Conservation (phyloP, 2,329 filamentous ascomycete species). For the Cercospora sp. region DNA sequence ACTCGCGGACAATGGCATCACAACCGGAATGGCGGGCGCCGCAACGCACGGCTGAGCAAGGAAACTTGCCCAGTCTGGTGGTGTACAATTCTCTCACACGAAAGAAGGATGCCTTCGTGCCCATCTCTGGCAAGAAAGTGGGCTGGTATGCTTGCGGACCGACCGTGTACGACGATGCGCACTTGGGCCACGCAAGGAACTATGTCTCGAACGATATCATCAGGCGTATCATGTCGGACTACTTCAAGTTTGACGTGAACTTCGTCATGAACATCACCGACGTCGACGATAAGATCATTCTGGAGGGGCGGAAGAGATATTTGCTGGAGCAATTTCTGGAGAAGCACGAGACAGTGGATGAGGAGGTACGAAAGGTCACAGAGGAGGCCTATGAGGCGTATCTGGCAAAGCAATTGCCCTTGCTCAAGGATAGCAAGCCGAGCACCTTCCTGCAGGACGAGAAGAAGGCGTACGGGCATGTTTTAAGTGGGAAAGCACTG, state of each 20-base stretch:
- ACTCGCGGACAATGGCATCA: slow-evolving; percentile 14
- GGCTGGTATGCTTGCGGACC: slow-evolving; percentile 90
- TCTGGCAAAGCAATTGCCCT: slow-evolving; percentile 66
- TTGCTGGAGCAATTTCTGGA: slow-evolving; percentile 69
- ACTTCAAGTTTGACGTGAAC: slow-evolving; percentile 77
- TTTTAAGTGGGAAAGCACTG: slow-evolving; percentile 57
- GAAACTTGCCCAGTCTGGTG: slow-evolving; percentile 59
- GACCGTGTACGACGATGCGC: slow-evolving; percentile 75
- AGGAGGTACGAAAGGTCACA: slow-evolving; percentile 52
- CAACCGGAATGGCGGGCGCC: slow-evolving; percentile 39
- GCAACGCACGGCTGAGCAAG: slow-evolving; percentile 33
- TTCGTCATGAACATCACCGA: slow-evolving; percentile 96
- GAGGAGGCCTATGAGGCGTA: slow-evolving; percentile 57
- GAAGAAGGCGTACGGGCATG: slow-evolving; percentile 54
- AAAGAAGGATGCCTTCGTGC: slow-evolving; percentile 71
- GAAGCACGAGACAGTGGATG: slow-evolving; percentile 47
- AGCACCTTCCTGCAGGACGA: slow-evolving; percentile 51
- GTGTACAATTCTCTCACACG: slow-evolving; percentile 81
- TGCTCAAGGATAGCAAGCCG: slow-evolving; percentile 50
- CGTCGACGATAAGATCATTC: slow-evolving; percentile 64
- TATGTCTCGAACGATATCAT: slow-evolving; percentile 91
- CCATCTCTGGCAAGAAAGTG: slow-evolving; percentile 67
- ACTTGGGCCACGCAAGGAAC: slow-evolving; percentile 82
- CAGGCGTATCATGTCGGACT: slow-evolving; percentile 75
- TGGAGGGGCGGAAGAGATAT: slow-evolving; percentile 72